Base-by-base conservation (phyloP, 164 flowering plant genomes). In the Berberis thunbergii region DNA sequence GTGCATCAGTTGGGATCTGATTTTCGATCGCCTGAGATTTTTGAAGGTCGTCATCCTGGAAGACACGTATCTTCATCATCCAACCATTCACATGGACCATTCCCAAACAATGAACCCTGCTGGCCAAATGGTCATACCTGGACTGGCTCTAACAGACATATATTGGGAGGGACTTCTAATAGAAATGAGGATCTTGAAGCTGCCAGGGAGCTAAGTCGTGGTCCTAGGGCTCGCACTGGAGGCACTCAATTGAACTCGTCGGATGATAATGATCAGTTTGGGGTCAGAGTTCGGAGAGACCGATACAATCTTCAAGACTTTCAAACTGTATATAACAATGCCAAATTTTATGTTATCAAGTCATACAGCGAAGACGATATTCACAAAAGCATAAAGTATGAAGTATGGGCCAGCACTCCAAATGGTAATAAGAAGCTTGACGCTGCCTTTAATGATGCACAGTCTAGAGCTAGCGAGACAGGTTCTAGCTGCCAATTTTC, bases 391-490 rank as follows among this genome's bases (percentile, higher is more conserved):
- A 72, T 89, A 45, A 92, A 92, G 67, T 92, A 89, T 69, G 72
- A 77, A 66, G 98, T 87, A 50, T 92, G 96, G 98, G 71, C 98
- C 12, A 92, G 98, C 68, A 92, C 96, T 45, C 82, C 84, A 45
- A 77, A 73, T 66, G 98, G 98, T 0, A 92, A 89, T 65, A 81
- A 74, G 78, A 92, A 89, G 74, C 80, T 92, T 41, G 83, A 92
- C 73, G 88, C 88, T 54, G 84, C 87, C 60, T 92, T 71, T 62
- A 81, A 67, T 66, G 86, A 79, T 59, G 87, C 87, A 45, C 77
- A 81, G 66, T 67, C 65, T 4, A 76, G 62, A 68, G 43, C 77
- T 5, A 67, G 42, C 46, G 84, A 77, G 64, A 69, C 69, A 10
- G 76, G 80, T 64, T 65, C 45, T 57, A 73, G 57, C 40, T 86